Conservation (phyloP, 2,329 filamentous ascomycete species). For the Magnaporthales sp. region DNA sequence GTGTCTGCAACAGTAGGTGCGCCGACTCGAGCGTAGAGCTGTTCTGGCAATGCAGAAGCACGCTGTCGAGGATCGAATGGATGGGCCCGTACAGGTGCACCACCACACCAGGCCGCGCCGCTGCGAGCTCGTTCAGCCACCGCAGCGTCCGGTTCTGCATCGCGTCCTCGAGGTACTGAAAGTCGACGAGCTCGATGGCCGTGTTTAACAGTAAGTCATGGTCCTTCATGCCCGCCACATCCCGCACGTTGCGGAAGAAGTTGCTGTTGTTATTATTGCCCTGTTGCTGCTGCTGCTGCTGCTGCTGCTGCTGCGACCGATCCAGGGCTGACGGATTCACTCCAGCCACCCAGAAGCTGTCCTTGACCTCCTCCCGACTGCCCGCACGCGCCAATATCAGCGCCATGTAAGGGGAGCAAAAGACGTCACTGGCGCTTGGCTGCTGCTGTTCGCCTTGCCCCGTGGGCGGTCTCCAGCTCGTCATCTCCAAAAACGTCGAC, state of each 20-base stretch:
- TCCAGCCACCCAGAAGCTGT: slow-evolving; percentile 52
- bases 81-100: slow-evolving; percentile 51
- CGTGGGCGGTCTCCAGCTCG: slow-evolving; percentile 22
- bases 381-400: slow-evolving; percentile 50
- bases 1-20: slow-evolving; percentile 48
- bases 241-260: slow-evolving; percentile 31
- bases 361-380: slow-evolving; percentile 50
- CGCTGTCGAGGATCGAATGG: slow-evolving; percentile 49
- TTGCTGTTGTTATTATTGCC: slow-evolving; percentile 6
- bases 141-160: slow-evolving; percentile 49
- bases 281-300: slow-evolving; percentile 14
- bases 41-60: slow-evolving; percentile 56
- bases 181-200: slow-evolving; percentile 57
- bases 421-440: slow-evolving; percentile 17
- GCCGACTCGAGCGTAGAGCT: slow-evolving; percentile 50
- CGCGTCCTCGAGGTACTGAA: slow-evolving; percentile 53
- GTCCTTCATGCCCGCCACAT: slow-evolving; percentile 42
- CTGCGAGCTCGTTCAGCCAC: slow-evolving; percentile 52
- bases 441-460: slow-evolving; percentile 19
- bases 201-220: slow-evolving; percentile 54
- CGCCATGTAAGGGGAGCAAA: slow-evolving; percentile 48
- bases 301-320: slow-evolving; percentile 16
- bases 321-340: slow-evolving; percentile 36
- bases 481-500: slow-evolving; percentile 51
- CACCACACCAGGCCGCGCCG: slow-evolving; percentile 45